Conservation (phyloP, 2,329 filamentous ascomycete genomes). For the Leptographium flavum region DNA sequence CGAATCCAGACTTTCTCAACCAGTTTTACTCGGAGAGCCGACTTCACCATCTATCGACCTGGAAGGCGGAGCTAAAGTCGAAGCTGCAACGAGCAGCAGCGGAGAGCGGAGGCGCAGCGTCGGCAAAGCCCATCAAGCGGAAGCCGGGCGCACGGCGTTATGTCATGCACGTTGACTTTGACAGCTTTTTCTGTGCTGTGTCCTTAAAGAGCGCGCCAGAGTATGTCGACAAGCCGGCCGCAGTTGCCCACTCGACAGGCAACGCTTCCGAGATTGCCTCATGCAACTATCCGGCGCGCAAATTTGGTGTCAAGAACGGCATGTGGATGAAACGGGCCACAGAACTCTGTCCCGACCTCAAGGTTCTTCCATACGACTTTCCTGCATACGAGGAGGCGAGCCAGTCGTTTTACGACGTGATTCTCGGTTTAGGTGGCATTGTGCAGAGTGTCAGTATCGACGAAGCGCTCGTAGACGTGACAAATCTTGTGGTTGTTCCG, state of each 20-base stretch:
- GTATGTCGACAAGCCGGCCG: slow-evolving; percentile 63
- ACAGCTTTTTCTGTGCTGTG: slow-evolving; percentile 95
- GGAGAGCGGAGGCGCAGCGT: slow-evolving; percentile 39
- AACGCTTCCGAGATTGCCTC: slow-evolving; percentile 89
- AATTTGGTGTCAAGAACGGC: slow-evolving; percentile 83
- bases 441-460: slow-evolving; percentile 97
- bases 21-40: slow-evolving; percentile 94
- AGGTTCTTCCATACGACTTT: slow-evolving; percentile 92
- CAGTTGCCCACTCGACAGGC: slow-evolving; percentile 76
- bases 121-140: slow-evolving; percentile 16
- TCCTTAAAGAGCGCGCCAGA: slow-evolving; percentile 68
- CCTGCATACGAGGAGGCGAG: slow-evolving; percentile 89
- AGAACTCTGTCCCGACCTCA: slow-evolving; percentile 70
- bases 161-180: slow-evolving; percentile 92
- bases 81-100: slow-evolving; percentile 68
- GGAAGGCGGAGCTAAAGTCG: slow-evolving; percentile 90
- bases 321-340: slow-evolving; percentile 98
- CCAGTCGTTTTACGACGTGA: slow-evolving; percentile 69
- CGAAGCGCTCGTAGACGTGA: slow-evolving; percentile 81
- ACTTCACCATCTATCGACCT: slow-evolving; percentile 85
- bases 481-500: slow-evolving; percentile 49
- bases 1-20: slow-evolving; percentile 84
- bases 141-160: slow-evolving; percentile 56
- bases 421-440: slow-evolving; percentile 63
- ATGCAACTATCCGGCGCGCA: slow-evolving; percentile 85